These are phyloP conservation scores for Candida freyschussii DNA, from an alignment of 1,139 yeast genomes.

Conservation along the genomic window DNA sequence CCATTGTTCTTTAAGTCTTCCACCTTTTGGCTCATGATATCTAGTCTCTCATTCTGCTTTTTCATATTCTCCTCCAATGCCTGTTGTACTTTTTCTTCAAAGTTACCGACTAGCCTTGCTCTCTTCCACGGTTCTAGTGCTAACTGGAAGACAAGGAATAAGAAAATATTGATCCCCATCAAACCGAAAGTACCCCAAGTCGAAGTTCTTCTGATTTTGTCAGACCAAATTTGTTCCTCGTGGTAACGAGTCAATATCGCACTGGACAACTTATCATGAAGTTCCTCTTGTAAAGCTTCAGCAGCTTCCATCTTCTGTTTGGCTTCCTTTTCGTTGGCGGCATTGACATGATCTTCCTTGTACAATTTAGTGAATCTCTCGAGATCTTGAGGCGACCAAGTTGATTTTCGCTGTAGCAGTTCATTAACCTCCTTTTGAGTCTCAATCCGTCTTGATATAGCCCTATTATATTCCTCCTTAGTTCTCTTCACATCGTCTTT, in stretches of 20 bases:
- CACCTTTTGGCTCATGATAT: conserved; percentile 23
- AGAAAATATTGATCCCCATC: conserved; percentile 78
- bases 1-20: conserved; percentile 20
- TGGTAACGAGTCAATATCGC: conserved; percentile 86
- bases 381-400: conserved; percentile 74
- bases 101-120: conserved; percentile 68
- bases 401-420: conserved; percentile 75
- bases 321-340: conserved; percentile 52
- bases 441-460: conserved; percentile 59
- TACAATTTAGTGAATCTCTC: conserved; percentile 81
- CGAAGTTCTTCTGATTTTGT: conserved; percentile 86
- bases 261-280: conserved; percentile 65
- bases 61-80: conserved; percentile 39
- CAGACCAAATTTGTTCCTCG: conserved; percentile 98
- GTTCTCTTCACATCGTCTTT: conserved; percentile 46
- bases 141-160: conserved; percentile 78
- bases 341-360: conserved; percentile 75
- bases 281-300: conserved; percentile 64
- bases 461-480: conserved; percentile 53
- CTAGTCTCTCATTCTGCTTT: conserved; percentile 27
- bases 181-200: conserved; percentile 96
- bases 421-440: conserved; percentile 89
- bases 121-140: conserved; percentile 95
- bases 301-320: conserved; percentile 46
- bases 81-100: conserved; percentile 70